Base-by-base conservation (phyloP, 805 yeast genomes). In the Cephaloascus albidus region DNA sequence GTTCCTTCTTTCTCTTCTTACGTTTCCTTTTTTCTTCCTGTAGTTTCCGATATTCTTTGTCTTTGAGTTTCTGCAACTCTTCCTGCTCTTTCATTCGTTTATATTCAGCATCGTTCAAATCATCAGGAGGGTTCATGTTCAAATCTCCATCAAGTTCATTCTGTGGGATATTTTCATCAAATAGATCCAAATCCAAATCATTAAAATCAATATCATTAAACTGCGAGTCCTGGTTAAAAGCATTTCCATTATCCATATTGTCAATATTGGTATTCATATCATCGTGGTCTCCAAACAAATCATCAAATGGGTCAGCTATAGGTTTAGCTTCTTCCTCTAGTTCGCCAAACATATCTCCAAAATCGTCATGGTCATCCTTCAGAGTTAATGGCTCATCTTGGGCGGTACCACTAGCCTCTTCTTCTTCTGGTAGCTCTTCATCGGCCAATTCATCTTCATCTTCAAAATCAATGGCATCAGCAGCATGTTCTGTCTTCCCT, bases 401-500 rank as follows among this genome's bases (percentile, higher is more conserved):
- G 47, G 38, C 19, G 45, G 45, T 42, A 42, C 35, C 39, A 20
- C 38, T n/a, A 18, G 40, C 37, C 19, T 30, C 18, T 36, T 39
- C 45, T 36, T 46, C 47, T 33, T 42, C 68, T 23, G 60, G 68
- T 1, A 67, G 67, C 3, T 60, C 50, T 40, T 85, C 95, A 36
- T 89, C 97, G 0, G 97, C 97, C 37, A 89, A 65, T 57, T 89
- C 97, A 48, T 89, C 97, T 51, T 85, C 94, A 55, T 86, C 96
- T 52, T 86, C 96, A 55, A 85, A 90, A 58, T 90, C 97, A 26
- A 88, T 67, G 8, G 98, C 98, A 57, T 89, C 90, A 4, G 77
- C 96, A 1, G 93, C 89, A 58, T 89, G 97, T 40, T 72, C 70
- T 2, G 85, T 63, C 58, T 74, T 31, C 12, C 28, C 28, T 23